Base-by-base conservation (phyloP, 371 early-diverging fungal genomes). In the Mucor saturninus region DNA sequence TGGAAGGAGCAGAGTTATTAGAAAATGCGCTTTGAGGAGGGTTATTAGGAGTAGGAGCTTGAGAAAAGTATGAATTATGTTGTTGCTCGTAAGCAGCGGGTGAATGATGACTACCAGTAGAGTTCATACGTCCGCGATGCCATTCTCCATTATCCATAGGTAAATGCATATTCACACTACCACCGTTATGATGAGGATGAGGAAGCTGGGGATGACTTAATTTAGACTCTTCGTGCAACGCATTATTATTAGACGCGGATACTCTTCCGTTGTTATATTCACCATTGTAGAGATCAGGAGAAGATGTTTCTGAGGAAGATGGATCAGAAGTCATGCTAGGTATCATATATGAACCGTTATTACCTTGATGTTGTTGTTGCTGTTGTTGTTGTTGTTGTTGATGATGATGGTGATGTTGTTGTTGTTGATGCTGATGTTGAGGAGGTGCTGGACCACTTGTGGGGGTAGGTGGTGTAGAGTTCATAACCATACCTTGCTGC, bases 281-380 rank as follows among this genome's bases (percentile, higher is more conserved):
- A 30, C 61, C 59, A 21, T 69, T 62, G 48, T 75, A 75, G 31
- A 75, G 58, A 69, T 72, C 75, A 49, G 75, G 75, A 11, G 75
- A 75, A 10, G 75, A 75, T n/a, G 75, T 50, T 56, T 75, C 75
- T 38, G 75, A 75, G 9, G 75, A 75, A 38, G 75, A 74, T 30
- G 72, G 68, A 49, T 71, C 75, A n/a, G 72, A 69, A 29, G 65
- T 56, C 65, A 72, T 72, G 37, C 67, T 66, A 28, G 75, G 75
- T 7, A 75, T 59, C 64, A 75, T 66, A 45, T 74, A 74, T 30
- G 68, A 56, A 6, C 54, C 48, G 26, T 48, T 31, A 14, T 39
- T n/a, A 15, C 39, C 46, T 21, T 53, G 45, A 26, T 53, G 52
- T 26, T 54, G 58, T 28, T 50, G 50, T 5, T 56, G 63, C 15